These are phyloP conservation scores for Obelidium mucronatum DNA, from an alignment of 192 early-diverging fungal species.

Conservation along the genomic window DNA sequence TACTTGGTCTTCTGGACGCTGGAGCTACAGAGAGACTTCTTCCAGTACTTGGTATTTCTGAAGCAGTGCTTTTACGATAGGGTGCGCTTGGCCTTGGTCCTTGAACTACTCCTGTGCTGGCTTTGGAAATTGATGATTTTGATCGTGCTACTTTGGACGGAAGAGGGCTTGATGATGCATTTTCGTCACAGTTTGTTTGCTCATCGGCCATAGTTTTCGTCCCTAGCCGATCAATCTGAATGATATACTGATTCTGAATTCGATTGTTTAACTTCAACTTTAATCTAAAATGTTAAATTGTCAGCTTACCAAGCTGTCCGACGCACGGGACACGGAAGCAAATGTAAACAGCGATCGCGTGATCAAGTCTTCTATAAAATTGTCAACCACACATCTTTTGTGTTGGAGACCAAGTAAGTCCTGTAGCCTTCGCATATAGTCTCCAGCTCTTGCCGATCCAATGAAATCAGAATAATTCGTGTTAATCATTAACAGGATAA, in stretches of 20 bases:
- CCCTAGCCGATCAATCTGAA: not conserved
- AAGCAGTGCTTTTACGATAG: no score
- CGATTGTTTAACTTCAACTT: not conserved
- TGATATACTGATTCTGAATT: not conserved
- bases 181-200: no score
- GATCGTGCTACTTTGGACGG: no score
- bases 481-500: not conserved
- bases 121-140: no score
- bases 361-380: not conserved
- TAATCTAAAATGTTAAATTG: not conserved
- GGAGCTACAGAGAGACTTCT: no score
- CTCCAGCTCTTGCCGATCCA: not conserved
- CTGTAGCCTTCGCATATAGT: conserved; percentile 4
- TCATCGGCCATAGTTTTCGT: no score
- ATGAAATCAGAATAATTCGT: not conserved
- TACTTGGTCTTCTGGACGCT: not conserved
- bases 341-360: not conserved
- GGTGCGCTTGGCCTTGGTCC: no score
- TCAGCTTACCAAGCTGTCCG: not conserved
- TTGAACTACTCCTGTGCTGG: no score
- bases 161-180: no score
- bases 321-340: conserved; percentile 2
- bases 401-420: not conserved
- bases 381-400: not conserved
- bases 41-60: no score